These are phyloP conservation scores for Lasiosphaeriaceae sp. DNA, from an alignment of 495 filamentous ascomycete genomes.

Conservation along the genomic window DNA sequence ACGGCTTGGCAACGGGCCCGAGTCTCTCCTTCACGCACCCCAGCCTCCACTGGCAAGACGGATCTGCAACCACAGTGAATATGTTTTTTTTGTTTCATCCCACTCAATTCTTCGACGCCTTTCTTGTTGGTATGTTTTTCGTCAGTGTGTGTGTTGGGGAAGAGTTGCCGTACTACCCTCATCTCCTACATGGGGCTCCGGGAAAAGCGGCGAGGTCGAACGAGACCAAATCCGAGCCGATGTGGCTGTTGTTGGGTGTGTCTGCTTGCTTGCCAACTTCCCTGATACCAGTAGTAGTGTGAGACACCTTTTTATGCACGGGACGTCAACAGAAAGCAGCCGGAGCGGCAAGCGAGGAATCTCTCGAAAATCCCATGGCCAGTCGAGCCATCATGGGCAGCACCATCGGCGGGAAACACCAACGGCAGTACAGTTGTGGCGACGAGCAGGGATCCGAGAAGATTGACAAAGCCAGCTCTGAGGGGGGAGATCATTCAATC, in stretches of 20 bases:
- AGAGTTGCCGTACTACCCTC: too few relatives aligned
- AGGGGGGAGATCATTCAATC: not conserved
- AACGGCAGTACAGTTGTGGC: constrained; percentile 1
- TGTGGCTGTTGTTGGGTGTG: not conserved
- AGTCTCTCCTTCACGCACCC: not conserved
- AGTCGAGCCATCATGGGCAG: not conserved
- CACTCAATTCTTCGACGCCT: not conserved
- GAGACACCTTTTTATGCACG: too few relatives aligned
- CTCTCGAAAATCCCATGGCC: not conserved
- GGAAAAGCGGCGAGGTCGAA: too few relatives aligned
- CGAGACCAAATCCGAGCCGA: too few relatives aligned
- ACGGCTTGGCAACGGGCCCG: not conserved
- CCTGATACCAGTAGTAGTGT: too few relatives aligned
- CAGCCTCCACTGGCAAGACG: constrained; percentile 14
- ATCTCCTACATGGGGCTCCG: too few relatives aligned
- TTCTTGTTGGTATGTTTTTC: not conserved
- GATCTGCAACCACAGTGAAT: constrained; percentile 18
- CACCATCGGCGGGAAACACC: not conserved
- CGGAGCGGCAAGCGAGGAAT: not conserved
- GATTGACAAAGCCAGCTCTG: constrained; percentile 8
- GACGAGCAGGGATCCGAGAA: constrained; percentile 13
- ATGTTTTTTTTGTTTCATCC: constrained; percentile 22
- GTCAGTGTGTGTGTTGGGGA: too few relatives aligned
- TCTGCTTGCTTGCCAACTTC: too few relatives aligned
- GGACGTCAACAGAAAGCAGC: too few relatives aligned